Percentiles rank a stretch among this genome's conserved stretches.
These are phyloP conservation scores for Nemania serpens DNA, from an alignment of 2,329 filamentous ascomycete species.

Conservation along the genomic window DNA sequence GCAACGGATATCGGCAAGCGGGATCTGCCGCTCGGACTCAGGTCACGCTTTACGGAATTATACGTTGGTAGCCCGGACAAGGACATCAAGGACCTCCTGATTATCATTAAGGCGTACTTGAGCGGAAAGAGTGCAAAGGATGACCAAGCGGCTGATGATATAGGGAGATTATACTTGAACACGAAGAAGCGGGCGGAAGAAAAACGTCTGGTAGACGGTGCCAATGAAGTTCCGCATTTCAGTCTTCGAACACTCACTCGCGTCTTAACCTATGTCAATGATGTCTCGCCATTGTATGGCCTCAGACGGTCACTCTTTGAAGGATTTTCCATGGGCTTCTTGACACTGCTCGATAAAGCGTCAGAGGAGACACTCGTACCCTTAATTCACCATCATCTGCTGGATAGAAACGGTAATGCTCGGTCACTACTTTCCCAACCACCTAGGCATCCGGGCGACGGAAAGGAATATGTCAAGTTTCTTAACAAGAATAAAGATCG, in stretches of 20 bases:
- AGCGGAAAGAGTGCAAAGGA: slow-evolving; percentile 72
- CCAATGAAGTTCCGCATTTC: slow-evolving; percentile 95
- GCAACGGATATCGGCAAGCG: slow-evolving; percentile 97
- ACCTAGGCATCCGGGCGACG: slow-evolving; percentile 77
- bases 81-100: slow-evolving; percentile 82
- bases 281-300: slow-evolving; percentile 83
- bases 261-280: slow-evolving; percentile 83
- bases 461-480: slow-evolving; percentile 79
- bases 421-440: slow-evolving; percentile 77
- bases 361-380: slow-evolving; percentile 81
- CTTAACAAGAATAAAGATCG: slow-evolving; percentile 65
- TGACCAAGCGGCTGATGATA: slow-evolving; percentile 75
- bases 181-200: slow-evolving; percentile 81
- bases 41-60: slow-evolving; percentile 92
- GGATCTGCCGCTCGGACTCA: slow-evolving; percentile 84
- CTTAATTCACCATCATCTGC: slow-evolving; percentile 78
- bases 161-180: slow-evolving; percentile 84
- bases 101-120: slow-evolving; percentile 87
- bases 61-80: slow-evolving; percentile 91
- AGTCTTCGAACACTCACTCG: slow-evolving; percentile 92
- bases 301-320: slow-evolving; percentile 87
- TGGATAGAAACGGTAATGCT: slow-evolving; percentile 70
- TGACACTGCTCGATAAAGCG: slow-evolving; percentile 81
- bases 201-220: slow-evolving; percentile 89
- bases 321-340: slow-evolving; percentile 97